Conservation (phyloP, 352 stramenopile genomes). For the Aphanomyces stellatus region DNA sequence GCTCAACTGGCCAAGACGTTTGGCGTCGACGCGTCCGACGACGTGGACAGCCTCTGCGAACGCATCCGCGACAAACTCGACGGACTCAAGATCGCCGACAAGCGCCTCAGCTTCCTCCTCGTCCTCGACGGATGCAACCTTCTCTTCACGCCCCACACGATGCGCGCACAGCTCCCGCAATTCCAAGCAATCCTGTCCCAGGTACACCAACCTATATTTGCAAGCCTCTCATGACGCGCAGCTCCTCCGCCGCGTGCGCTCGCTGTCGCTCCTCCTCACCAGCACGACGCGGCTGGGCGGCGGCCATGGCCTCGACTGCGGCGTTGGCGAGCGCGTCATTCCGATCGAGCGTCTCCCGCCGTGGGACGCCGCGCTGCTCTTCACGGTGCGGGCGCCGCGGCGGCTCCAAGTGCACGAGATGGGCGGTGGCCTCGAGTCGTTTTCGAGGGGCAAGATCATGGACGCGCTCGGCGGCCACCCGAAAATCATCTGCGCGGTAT, state of each 20-base stretch:
- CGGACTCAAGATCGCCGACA: slow-evolving; percentile 27
- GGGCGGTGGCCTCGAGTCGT: slow-evolving; percentile 51
- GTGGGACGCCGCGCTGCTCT: slow-evolving; percentile 55
- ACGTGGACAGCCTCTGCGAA: slow-evolving; percentile 41
- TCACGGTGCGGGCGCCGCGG: slow-evolving; percentile 61
- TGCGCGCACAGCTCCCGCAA: neutral
- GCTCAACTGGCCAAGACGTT: slow-evolving; percentile 37
- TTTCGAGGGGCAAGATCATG: slow-evolving; percentile 59
- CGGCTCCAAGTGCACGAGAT: slow-evolving; percentile 74
- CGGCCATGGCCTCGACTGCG: slow-evolving; percentile 35
- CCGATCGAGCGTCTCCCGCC: slow-evolving; percentile 52
- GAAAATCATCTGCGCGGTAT: slow-evolving; percentile 59
- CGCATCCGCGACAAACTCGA: slow-evolving; percentile 37
- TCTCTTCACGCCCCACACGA: neutral
- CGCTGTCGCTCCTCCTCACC: slow-evolving; percentile 51
- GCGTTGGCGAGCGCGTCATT: slow-evolving; percentile 73
- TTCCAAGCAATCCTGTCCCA: slow-evolving; percentile 16
- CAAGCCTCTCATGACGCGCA: no score
- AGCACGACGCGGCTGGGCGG: slow-evolving; percentile 62
- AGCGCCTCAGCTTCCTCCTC: slow-evolving; percentile 38
- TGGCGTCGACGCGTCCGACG: slow-evolving; percentile 25
- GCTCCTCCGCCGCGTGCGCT: slow-evolving; percentile 56
- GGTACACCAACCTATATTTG: neutral
- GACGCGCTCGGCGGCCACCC: slow-evolving; percentile 51
- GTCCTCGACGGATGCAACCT: slow-evolving; percentile 73